Base-by-base conservation (phyloP, 148 eudicot species). In the Pharnaceum exiguum region DNA sequence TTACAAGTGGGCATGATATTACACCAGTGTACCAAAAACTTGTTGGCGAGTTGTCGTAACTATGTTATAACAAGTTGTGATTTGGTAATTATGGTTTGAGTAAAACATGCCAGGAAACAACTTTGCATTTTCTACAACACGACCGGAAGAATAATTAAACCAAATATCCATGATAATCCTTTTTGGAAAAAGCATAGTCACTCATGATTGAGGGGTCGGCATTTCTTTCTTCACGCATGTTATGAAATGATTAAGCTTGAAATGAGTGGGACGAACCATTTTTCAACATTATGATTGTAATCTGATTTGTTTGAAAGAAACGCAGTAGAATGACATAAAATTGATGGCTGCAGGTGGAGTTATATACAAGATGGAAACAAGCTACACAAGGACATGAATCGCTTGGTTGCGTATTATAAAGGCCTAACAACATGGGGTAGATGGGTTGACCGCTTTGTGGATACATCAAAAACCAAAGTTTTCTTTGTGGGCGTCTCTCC, bases 401-500 rank as follows among this genome's bases (percentile, higher is more conserved):
- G 89, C 5, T 52, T 83, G 65, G 56, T 82, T 17, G 97, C 97
- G 3, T 90, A 62, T 23, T 86, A 90, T 55, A 86, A 86, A 71
- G 97, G 83, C 5, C 33, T 90, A 59, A 82, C 89, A 0, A 90
- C 97, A 23, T 90, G 97, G 97, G 82, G 71, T 1, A 55, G 91
- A 76, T 90, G 97, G 97, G 82, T 90, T 63, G 58, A 90, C 40
- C 76, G 24, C 26, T 65, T 74, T 25, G 65, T 90, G 12, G 77
- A 90, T 67, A 84, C 95, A 26, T 53, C 74, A 10, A 86, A 82
- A 57, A 90, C 97, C 65, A 84, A 79, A 71, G 97, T 90, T 55
- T 81, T 84, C 68, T 90, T 90, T 39, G 74, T 76, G 1, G 97
- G 97, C 25, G 76, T 90, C 52, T 90, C 97, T 13, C 90, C 97